Conservation (phyloP, 2,329 filamentous ascomycete genomes). For the Fusarium sp. region DNA sequence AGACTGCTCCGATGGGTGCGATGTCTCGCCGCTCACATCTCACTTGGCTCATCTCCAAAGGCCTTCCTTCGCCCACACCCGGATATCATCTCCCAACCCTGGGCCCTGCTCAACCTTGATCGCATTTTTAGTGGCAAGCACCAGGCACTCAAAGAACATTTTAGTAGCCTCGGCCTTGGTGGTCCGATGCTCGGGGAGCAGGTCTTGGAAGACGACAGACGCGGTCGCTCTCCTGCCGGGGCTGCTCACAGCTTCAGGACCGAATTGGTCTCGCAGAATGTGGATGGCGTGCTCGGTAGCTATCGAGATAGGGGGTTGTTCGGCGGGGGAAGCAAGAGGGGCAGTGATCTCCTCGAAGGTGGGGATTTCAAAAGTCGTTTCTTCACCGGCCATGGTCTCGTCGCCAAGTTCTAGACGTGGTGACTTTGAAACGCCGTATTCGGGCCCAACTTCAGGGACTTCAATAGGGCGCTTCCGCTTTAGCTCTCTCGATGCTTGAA, state of each 20-base stretch:
- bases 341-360: background rate
- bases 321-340: background rate
- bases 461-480: background rate
- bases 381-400: background rate
- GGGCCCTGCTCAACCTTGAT: slow-evolving; percentile 92
- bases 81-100: slow-evolving; percentile 81
- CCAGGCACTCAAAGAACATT: slow-evolving; percentile 98
- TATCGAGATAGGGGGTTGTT: background rate
- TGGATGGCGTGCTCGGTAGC: background rate
- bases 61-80: slow-evolving; percentile 78
- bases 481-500: background rate
- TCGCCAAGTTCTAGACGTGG: background rate
- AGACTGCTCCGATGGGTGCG: background rate
- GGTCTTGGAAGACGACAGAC: slow-evolving; percentile 89
- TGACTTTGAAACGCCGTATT: background rate
- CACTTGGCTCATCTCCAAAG: background rate
- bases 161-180: slow-evolving; percentile 93
- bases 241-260: slow-evolving; percentile 49
- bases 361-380: background rate
- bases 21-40: background rate
- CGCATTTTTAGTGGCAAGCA: slow-evolving; percentile 95
- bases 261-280: background rate
- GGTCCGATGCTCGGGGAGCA: slow-evolving; percentile 84
- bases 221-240: slow-evolving; percentile 79
- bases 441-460: background rate